Conservation (phyloP, 2,329 filamentous ascomycete species). For the Trichoderma simmonsii region DNA sequence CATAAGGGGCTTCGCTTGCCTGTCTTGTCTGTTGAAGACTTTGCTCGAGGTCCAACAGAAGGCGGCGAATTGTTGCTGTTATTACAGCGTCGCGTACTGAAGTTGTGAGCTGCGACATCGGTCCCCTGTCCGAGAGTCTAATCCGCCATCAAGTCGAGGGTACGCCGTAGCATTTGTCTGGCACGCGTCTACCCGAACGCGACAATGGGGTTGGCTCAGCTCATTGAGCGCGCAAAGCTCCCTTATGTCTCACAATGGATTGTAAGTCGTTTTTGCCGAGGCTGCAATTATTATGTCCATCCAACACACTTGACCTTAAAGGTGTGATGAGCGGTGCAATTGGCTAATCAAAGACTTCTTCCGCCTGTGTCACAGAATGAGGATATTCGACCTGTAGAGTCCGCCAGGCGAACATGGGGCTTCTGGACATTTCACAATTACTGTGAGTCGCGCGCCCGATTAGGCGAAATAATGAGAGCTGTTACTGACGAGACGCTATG, state of each 20-base stretch:
- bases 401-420: constrained; percentile 41
- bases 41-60: neutral
- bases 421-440: constrained; percentile 43
- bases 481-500: neutral
- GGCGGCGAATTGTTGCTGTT: neutral
- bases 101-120: neutral
- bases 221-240: constrained; percentile 29
- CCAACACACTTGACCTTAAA: neutral
- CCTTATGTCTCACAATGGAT: constrained; percentile 35
- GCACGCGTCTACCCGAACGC: neutral
- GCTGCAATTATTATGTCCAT: neutral
- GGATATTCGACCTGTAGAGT: constrained; percentile 48
- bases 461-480: neutral
- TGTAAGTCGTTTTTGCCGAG: constrained; percentile 23
- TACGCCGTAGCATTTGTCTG: neutral
- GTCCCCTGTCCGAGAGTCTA: neutral
- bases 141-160: neutral
- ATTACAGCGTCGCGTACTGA: neutral
- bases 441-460: constrained; percentile 32
- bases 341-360: neutral
- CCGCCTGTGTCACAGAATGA: constrained; percentile 38
- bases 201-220: constrained; percentile 12
- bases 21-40: neutral
- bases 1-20: neutral
- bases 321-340: neutral